These are phyloP conservation scores for Neofusicoccum sp. DNA, from an alignment of 2,329 filamentous ascomycete species.

Conservation along the genomic window DNA sequence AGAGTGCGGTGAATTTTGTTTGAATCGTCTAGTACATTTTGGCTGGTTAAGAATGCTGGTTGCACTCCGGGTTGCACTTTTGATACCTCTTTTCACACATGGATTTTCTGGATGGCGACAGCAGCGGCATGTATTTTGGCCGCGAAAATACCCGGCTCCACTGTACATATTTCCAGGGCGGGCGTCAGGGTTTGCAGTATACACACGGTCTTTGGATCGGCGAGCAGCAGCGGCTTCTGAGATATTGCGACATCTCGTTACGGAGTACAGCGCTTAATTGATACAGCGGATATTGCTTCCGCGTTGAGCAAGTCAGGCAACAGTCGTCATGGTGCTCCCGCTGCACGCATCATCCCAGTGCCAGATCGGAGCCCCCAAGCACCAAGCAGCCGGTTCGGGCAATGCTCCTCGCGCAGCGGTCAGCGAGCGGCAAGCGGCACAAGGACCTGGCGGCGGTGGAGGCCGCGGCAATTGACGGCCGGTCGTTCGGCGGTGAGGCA, in stretches of 20 bases:
- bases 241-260: slow-evolving; percentile 5
- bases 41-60: background rate
- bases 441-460: background rate
- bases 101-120: background rate
- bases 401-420: background rate
- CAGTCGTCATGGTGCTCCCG: background rate
- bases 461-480: background rate
- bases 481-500: background rate
- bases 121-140: background rate
- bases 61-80: background rate
- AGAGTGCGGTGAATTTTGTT: background rate
- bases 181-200: slow-evolving; percentile 14
- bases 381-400: background rate
- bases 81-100: slow-evolving; percentile 12
- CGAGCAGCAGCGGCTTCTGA: slow-evolving; percentile 2
- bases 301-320: background rate
- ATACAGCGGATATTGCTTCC: background rate
- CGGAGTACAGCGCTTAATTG: background rate
- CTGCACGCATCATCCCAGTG: background rate
- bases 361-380: background rate
- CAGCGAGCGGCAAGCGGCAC: background rate
- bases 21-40: background rate
- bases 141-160: slow-evolving; percentile 14
- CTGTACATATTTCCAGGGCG: slow-evolving; percentile 1
- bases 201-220: background rate